Evolutionary conservation across 208 protist genomes (phyloP), one percentile per base, ranked within the genome.

Genomic region (Crithidia sp.): DNA sequence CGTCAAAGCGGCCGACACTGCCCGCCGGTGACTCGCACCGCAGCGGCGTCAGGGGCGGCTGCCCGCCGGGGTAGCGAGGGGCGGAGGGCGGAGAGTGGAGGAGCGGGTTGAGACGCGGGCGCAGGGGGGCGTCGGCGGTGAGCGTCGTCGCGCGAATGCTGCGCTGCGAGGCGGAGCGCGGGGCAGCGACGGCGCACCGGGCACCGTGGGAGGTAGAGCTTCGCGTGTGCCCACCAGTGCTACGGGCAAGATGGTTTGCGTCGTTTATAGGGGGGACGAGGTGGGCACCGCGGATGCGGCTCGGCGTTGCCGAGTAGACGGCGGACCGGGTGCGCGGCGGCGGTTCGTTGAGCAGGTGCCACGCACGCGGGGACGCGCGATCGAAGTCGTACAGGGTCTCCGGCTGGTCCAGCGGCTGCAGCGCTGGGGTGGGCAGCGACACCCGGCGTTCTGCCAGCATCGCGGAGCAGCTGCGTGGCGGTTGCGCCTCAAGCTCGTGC

Each of bases 141-240:
- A 50, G 28, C 5, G 37, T 9, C 16, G 49, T 16, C 16, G 37
- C 37, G 2, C 49, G 44, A 2, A 0, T 57, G 45, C 45, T 49
- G 45, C 12, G 45, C 12, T 7, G 12, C 12, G 45, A 49, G 9
- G 45, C 12, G 45, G 45, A 49, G 9, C 45, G 45, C 7, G 12
- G 45, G 5, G 49, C 5, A 19, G 62, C 3, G 13, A 54, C 9
- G 19, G 7, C 47, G 62, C 13, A 8, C 4, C 62, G 62, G 5
- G 49, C 59, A 39, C 60, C 55, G 66, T 71, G 66, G 9, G 66
- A 71, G 70, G 60, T 75, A 7, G 47, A 9, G 19, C 71, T 76
- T 19, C 69, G 59, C 28, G 57, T 12, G 5, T 53, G 45, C 12
- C 36, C 10, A 28, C 12, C 44, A 6, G 16, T 16, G 28, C 28